These are phyloP conservation scores for Ogataea naganishii DNA, from an alignment of 805 yeast species.

Conservation along the genomic window DNA sequence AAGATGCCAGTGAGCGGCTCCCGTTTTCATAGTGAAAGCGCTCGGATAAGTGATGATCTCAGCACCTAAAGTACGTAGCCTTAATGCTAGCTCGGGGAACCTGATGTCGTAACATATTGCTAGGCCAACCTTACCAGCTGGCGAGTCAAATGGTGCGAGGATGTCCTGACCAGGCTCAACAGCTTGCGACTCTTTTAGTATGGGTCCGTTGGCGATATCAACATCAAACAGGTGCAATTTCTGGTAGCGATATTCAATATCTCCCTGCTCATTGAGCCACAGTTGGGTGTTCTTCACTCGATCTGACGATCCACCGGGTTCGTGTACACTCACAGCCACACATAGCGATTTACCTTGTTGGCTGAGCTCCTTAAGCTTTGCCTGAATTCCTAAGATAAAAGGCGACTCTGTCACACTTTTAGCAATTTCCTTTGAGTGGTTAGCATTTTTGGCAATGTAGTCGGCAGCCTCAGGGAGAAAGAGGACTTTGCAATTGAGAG, in stretches of 20 bases:
- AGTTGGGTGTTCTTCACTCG: slow-evolving; percentile 66
- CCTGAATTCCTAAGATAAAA: slow-evolving; percentile 35
- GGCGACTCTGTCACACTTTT: slow-evolving; percentile 30
- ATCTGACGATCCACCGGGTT: slow-evolving; percentile 42
- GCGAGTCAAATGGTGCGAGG: slow-evolving; percentile 45
- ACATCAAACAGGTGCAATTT: slow-evolving; percentile 89
- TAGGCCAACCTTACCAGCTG: slow-evolving; percentile 58
- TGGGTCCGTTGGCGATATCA: slow-evolving; percentile 73
- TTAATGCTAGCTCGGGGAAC: slow-evolving; percentile 71
- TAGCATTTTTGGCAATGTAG: slow-evolving; percentile 65
- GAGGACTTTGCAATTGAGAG: slow-evolving; percentile 51
- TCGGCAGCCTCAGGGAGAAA: slow-evolving; percentile 94
- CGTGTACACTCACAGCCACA: slow-evolving; percentile 85
- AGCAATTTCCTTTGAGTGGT: slow-evolving; percentile 57
- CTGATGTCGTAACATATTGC: slow-evolving; percentile 83
- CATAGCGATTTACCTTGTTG: slow-evolving; percentile 34
- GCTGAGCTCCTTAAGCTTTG: slow-evolving; percentile 33
- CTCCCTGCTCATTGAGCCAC: slow-evolving; percentile 62
- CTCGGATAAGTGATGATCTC: slow-evolving; percentile 76
- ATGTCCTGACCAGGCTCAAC: slow-evolving; percentile 70
- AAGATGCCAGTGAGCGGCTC: slow-evolving; percentile 82
- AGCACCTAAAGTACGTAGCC: slow-evolving; percentile 63
- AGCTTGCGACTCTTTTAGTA: slow-evolving; percentile 64
- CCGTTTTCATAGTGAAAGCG: slow-evolving; percentile 89
- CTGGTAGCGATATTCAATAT: slow-evolving; percentile 61